These are phyloP conservation scores for Phytomonas francai DNA, from an alignment of 208 protist species.

Conservation along the genomic window DNA sequence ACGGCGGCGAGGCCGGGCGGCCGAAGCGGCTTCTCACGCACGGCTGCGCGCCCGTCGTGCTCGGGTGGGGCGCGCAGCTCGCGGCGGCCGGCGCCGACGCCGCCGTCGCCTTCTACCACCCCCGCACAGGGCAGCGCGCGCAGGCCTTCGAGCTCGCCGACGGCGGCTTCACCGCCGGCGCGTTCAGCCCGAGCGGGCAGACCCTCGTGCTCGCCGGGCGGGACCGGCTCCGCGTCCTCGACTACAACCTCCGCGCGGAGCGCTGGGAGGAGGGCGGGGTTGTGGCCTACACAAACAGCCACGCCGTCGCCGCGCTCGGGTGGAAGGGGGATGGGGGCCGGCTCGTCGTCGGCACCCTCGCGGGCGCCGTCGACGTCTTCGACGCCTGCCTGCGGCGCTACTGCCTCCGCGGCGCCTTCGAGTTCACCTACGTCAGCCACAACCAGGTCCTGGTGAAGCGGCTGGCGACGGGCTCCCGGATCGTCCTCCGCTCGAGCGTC, in stretches of 20 bases:
- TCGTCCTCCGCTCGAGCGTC: constrained; percentile 92
- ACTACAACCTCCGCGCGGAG: constrained; percentile 81
- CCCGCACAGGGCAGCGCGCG: constrained; percentile 60
- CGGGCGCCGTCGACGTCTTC: constrained; percentile 94
- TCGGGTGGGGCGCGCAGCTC: constrained; percentile 92
- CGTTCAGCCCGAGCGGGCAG: constrained; percentile 92
- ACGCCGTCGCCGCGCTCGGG: constrained; percentile 78
- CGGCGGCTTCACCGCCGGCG: constrained; percentile 87
- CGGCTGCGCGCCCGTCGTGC: constrained; percentile 78
- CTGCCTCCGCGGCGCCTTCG: constrained; percentile 92
- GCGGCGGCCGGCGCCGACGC: constrained; percentile 88
- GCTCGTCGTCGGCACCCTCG: constrained; percentile 87
- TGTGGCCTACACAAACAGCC: constrained; percentile 86
- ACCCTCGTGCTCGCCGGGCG: constrained; percentile 82
- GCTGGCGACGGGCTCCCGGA: constrained; percentile 80
- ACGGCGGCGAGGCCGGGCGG: constrained; percentile 42
- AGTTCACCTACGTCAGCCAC: constrained; percentile 96
- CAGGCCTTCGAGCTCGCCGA: constrained; percentile 92
- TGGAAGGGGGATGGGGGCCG: constrained; percentile 95
- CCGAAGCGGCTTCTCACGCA: constrained; percentile 84
- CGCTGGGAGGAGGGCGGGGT: constrained; percentile 91
- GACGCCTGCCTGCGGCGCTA: constrained; percentile 94
- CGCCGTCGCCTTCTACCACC: constrained; percentile 90
- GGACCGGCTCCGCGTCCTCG: constrained; percentile 90
- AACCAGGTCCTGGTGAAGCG: constrained; percentile 96